These are phyloP conservation scores for Fusarium miscanthi DNA, from an alignment of 2,329 filamentous ascomycete species.

Conservation along the genomic window DNA sequence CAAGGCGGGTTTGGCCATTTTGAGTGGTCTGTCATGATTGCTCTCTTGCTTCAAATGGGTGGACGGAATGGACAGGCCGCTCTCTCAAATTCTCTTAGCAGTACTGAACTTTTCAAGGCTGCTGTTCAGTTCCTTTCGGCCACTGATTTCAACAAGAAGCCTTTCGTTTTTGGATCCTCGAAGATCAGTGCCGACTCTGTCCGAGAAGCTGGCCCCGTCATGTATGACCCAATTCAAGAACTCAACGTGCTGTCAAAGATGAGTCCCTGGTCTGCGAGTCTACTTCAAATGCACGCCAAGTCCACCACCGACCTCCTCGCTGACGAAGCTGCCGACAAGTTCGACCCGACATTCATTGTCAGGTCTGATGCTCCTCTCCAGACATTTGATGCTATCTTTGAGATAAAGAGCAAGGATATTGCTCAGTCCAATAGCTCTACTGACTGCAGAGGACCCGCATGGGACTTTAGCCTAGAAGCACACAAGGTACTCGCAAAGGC, in stretches of 20 bases:
- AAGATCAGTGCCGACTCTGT: conserved; percentile 50
- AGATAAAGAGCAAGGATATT: conserved; percentile 49
- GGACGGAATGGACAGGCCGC: conserved; percentile 76
- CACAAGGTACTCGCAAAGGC: conserved; percentile 76
- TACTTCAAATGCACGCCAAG: conserved; percentile 79
- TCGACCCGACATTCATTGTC: conserved; percentile 84
- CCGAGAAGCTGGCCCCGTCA: conserved; percentile 68
- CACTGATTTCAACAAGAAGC: conserved; percentile 76
- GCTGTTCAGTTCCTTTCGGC: conserved; percentile 86
- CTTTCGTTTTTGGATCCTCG: conserved; percentile 62
- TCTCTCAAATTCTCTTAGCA: conserved; percentile 84
- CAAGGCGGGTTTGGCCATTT: conserved; percentile 91
- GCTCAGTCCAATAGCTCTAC: conserved; percentile 43
- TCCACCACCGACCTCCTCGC: conserved; percentile 80
- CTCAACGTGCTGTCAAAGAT: conserved; percentile 93
- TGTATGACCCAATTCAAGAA: conserved; percentile 80
- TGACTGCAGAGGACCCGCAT: conserved; percentile 57
- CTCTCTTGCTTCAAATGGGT: conserved; percentile 82
- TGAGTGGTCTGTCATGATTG: conserved; percentile 86
- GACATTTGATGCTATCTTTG: conserved; percentile 63
- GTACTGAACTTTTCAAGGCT: conserved; percentile 95
- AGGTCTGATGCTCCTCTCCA: conserved; percentile 66
- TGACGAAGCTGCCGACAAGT: conserved; percentile 80
- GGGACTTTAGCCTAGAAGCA: conserved; percentile 65
- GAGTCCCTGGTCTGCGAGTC: conserved; percentile 82